These are phyloP conservation scores for Talaromyces proteolyticus DNA, from an alignment of 495 filamentous ascomycete genomes.

Conservation along the genomic window DNA sequence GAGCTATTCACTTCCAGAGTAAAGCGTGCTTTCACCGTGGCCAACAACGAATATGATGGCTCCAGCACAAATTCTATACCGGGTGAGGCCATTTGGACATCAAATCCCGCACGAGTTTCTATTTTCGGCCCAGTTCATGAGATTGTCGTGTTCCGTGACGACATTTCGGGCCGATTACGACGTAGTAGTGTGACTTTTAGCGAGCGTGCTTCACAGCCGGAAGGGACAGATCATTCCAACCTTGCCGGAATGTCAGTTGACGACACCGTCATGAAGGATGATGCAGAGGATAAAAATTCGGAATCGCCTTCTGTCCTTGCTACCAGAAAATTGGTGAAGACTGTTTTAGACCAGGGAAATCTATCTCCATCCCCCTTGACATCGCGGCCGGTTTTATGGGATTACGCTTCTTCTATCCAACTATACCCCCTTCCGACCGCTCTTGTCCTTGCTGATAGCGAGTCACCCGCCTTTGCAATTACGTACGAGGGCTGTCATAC, in stretches of 20 bases:
- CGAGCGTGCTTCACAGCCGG: slow-evolving; percentile 9
- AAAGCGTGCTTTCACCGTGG: slow-evolving; percentile 68
- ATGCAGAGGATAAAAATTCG: slow-evolving; percentile 16
- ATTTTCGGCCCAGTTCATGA: slow-evolving; percentile 85
- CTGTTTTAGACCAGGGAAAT: slow-evolving; percentile 86
- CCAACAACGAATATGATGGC: slow-evolving; percentile 57
- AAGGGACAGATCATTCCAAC: slow-evolving; percentile 12
- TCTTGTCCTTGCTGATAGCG: slow-evolving; percentile 74
- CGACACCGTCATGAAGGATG: slow-evolving; percentile 40
- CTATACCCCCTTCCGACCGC: slow-evolving; percentile 86
- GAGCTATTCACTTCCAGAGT: slow-evolving; percentile 84
- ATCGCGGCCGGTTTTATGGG: slow-evolving; percentile 80
- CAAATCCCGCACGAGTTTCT: slow-evolving; percentile 72
- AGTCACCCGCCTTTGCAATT: slow-evolving; percentile 71
- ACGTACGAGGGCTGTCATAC: slow-evolving; percentile 95
- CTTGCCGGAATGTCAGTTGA: neutral
- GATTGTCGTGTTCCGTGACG: slow-evolving; percentile 79
- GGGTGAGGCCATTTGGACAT: slow-evolving; percentile 80
- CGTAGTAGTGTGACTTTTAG: slow-evolving; percentile 61
- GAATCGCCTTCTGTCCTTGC: slow-evolving; percentile 26
- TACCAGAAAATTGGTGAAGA: slow-evolving; percentile 84
- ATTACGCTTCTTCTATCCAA: slow-evolving; percentile 64
- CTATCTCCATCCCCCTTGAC: slow-evolving; percentile 78
- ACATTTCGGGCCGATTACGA: slow-evolving; percentile 70
- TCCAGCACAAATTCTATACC: slow-evolving; percentile 34